Percentiles rank a stretch among this genome's conserved stretches.
Evolutionary conservation across 805 yeast genomes (phyloP).

Genomic region (Candida chauliodis): DNA sequence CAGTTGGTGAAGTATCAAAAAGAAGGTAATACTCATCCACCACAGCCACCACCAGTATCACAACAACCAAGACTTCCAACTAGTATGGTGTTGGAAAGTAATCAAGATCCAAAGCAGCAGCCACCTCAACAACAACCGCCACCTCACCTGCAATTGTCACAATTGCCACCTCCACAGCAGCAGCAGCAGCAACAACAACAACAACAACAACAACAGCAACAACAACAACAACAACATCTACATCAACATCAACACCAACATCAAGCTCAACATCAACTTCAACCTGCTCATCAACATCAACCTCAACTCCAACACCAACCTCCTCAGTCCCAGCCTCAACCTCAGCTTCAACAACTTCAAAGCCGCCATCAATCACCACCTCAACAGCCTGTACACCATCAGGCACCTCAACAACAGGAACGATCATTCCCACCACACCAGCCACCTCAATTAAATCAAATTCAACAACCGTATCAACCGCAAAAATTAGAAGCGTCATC

Average conservation of each 20-base stretch:
- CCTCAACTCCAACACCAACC: slow-evolving; percentile 8
- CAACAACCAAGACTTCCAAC: slow-evolving; percentile 63
- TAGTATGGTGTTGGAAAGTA: slow-evolving; percentile 57
- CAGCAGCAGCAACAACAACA: slow-evolving; percentile 12
- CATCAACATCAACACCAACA: slow-evolving; percentile 7
- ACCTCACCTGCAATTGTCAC: slow-evolving; percentile 10
- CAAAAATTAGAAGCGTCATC: slow-evolving; percentile 3
- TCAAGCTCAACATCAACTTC: slow-evolving; percentile 5
- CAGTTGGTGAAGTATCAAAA: slow-evolving; percentile 73
- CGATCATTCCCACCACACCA: slow-evolving; percentile 3
- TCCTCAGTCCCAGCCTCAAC: background rate
- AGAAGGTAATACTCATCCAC: slow-evolving; percentile 61
- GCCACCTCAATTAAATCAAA: background rate
- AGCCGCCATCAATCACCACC: slow-evolving; percentile 2
- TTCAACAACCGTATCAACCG: slow-evolving; percentile 11
- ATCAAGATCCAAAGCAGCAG: slow-evolving; percentile 24
- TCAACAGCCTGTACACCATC: slow-evolving; percentile 12
- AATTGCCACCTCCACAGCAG: slow-evolving; percentile 5
- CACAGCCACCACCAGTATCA: slow-evolving; percentile 64
- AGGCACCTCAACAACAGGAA: slow-evolving; percentile 14
- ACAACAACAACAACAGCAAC: slow-evolving; percentile 4
- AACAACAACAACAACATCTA: slow-evolving; percentile 1
- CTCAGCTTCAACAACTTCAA: background rate
- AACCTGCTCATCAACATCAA: slow-evolving; percentile 11
- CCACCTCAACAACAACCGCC: slow-evolving; percentile 16